Conservation (phyloP, 441 rosid species). For the Arabidopsis hybrid region DNA sequence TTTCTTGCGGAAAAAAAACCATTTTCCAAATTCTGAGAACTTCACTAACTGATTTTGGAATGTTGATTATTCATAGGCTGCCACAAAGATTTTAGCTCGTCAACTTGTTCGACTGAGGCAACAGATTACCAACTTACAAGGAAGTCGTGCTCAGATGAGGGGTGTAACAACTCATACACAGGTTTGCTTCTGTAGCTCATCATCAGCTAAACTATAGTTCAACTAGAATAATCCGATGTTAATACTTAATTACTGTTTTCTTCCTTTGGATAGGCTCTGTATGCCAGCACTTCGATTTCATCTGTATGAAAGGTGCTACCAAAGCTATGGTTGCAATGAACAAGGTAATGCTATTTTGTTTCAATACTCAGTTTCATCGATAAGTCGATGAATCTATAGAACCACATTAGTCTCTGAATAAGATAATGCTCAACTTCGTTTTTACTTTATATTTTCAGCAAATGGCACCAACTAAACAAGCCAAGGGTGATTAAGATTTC, state of each 20-base stretch:
- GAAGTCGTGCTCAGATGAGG: conserved; percentile 96
- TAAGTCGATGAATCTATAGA: neutral
- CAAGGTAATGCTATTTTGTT: conserved; percentile 57
- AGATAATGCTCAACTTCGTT: neutral
- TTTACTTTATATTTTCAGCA: conserved; percentile 48
- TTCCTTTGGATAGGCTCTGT: conserved; percentile 60
- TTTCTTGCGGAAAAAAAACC: neutral
- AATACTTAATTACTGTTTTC: neutral
- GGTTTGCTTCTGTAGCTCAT: conserved; percentile 45
- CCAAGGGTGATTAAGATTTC: conserved; percentile 87
- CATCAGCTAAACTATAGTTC: neutral
- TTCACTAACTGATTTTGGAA: neutral
- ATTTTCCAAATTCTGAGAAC: neutral
- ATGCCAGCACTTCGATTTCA: conserved; percentile 95
- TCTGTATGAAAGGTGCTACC: conserved; percentile 97
- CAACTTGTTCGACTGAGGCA: conserved; percentile 94
- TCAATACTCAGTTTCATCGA: neutral
- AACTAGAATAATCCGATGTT: neutral
- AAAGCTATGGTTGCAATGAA: conserved; percentile 99
- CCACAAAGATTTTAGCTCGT: conserved; percentile 90
- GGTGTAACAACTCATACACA: conserved; percentile 97
- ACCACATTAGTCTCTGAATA: neutral
- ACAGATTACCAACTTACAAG: conserved; percentile 94
- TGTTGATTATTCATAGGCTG: conserved; percentile 58
- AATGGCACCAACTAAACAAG: conserved; percentile 94